phyloP scores from a whole-genome alignment of 306 rosid genomes.

The Rosa multiflora region DNA sequence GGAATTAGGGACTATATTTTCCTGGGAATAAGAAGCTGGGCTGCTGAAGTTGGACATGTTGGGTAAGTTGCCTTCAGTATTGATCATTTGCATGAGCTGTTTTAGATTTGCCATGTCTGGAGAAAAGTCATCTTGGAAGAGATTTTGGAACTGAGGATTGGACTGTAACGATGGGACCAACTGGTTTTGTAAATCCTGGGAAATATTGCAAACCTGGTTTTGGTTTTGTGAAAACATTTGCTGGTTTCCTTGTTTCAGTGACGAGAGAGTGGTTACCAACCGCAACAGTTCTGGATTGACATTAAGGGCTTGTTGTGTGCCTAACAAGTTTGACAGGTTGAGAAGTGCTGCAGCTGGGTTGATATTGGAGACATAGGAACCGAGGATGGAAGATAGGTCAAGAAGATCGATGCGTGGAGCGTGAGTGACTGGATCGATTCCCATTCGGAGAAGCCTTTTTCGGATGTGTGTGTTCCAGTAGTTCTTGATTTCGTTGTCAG shows the following conservation, averaged over 20 bases:
- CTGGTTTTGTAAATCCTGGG: constrained; percentile 33
- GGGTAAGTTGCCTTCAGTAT: constrained; percentile 24
- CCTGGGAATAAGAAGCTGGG: constrained; percentile 33
- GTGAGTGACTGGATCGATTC: constrained; percentile 91
- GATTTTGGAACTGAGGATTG: constrained; percentile 30
- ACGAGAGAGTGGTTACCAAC: constrained; percentile 47
- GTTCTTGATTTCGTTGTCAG: constrained; percentile 91
- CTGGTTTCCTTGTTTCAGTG: constrained; percentile 46
- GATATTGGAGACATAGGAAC: constrained; percentile 43
- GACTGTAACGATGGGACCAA: constrained; percentile 21
- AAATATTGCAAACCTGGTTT: constrained; percentile 25
- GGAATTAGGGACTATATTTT: constrained; percentile 32
- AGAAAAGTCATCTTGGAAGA: constrained; percentile 22
- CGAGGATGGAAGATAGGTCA: constrained; percentile 63
- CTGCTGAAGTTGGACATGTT: constrained; percentile 23
- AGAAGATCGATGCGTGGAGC: constrained; percentile 81
- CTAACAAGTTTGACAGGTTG: constrained; percentile 50
- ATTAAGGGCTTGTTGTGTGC: constrained; percentile 47
- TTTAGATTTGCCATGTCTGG: constrained; percentile 15
- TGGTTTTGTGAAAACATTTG: constrained; percentile 30
- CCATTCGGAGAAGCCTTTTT: constrained; percentile 73
- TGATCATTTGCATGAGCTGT: constrained; percentile 24
- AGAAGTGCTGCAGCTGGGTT: constrained; percentile 43
- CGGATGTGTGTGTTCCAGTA: constrained; percentile 93
- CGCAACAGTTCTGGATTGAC: constrained; percentile 61